Conservation (phyloP, 495 filamentous ascomycete species). For the Daldinia decipiens region DNA sequence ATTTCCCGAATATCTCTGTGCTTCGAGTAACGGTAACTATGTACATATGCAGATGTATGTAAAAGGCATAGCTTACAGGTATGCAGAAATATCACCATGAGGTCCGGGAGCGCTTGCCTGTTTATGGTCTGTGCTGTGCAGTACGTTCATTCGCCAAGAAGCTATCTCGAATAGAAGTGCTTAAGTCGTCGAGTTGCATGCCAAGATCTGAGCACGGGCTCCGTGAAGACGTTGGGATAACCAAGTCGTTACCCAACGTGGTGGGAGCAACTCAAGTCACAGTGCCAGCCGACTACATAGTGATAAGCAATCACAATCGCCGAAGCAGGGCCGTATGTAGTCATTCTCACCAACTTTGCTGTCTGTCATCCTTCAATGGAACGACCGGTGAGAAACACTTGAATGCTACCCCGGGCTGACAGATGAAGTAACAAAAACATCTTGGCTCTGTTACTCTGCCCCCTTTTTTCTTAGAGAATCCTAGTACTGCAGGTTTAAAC, state of each 20-base stretch:
- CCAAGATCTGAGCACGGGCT: conserved; percentile 32
- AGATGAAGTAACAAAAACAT: not conserved
- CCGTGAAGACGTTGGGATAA: conserved; percentile 32
- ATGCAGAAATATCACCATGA: conserved; percentile 22
- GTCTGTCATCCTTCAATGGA: conserved; percentile 28
- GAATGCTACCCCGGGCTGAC: conserved; percentile 1
- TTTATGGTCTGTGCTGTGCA: conserved; percentile 17
- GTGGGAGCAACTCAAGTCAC: conserved; percentile 32
- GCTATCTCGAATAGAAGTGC: conserved; percentile 28
- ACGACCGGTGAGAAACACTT: conserved; percentile 11
- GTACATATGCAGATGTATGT: conserved; percentile 16
- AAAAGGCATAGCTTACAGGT: conserved; percentile 1
- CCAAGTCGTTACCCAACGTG: conserved; percentile 30
- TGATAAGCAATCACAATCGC: conserved; percentile 29
- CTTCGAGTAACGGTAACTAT: not conserved
- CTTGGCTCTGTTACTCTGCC: conserved; percentile 3
- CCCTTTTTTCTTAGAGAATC: not conserved
- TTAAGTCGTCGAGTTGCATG: conserved; percentile 31
- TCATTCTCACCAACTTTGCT: conserved; percentile 29
- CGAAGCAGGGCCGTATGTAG: conserved; percentile 35
- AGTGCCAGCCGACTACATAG: conserved; percentile 22
- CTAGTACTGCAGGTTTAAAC: not conserved
- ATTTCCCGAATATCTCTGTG: not conserved
- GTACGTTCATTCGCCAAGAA: conserved; percentile 31
- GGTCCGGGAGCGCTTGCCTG: conserved; percentile 32